These are phyloP conservation scores for Juncus inflexus DNA, from an alignment of 176 grass and related monocot genomes.

Conservation along the genomic window DNA sequence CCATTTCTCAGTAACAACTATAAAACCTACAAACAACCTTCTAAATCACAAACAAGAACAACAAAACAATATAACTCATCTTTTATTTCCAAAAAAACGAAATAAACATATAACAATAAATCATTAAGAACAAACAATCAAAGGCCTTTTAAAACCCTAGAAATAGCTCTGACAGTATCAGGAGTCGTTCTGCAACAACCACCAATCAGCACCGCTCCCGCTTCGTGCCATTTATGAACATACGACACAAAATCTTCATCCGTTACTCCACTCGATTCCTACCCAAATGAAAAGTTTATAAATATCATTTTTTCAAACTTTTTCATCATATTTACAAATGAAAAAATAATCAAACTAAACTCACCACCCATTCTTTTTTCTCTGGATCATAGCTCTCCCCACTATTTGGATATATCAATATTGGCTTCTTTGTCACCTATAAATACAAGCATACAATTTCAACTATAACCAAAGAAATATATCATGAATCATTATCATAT, in stretches of 20 bases:
- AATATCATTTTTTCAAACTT: not conserved
- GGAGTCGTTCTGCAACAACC: constrained; percentile 74
- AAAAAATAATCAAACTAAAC: constrained; percentile 21
- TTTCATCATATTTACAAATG: not conserved
- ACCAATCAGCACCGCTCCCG: constrained; percentile 66
- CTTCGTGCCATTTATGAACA: constrained; percentile 58
- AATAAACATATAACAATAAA: not conserved
- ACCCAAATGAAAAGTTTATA: constrained; percentile 20
- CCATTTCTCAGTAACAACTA: not conserved
- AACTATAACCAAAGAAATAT: constrained; percentile 2
- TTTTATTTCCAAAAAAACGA: not conserved
- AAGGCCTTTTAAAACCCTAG: constrained; percentile 36
- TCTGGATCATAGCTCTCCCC: constrained; percentile 65
- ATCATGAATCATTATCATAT: not conserved
- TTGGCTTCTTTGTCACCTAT: constrained; percentile 55
- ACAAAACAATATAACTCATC: not conserved
- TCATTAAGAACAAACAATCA: constrained; percentile 5
- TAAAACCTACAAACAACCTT: constrained; percentile 14
- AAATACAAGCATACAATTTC: constrained; percentile 15
- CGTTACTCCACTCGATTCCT: constrained; percentile 38
- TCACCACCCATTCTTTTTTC: constrained; percentile 71
- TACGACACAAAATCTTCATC: constrained; percentile 60
- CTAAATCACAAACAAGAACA: not conserved
- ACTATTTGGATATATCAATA: constrained; percentile 63
- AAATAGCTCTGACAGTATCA: constrained; percentile 51